Percentiles rank a stretch among this genome's conserved stretches.
phyloP scores from a whole-genome alignment of 2,329 filamentous ascomycete genomes.

The Gaeumannomyces sp. region DNA sequence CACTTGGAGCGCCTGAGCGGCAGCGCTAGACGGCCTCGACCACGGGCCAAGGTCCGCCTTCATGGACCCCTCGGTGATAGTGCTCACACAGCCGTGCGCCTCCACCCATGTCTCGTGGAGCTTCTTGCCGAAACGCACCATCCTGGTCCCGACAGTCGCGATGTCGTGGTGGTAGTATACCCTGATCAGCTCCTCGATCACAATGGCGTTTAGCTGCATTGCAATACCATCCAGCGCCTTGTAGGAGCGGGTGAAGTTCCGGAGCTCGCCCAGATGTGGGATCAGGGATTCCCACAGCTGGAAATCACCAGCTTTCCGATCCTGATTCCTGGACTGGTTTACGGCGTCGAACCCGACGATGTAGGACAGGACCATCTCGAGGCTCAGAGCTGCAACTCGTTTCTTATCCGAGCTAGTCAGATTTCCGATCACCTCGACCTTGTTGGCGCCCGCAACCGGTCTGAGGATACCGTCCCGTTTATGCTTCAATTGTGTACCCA shows the following conservation, averaged over 20 bases:
- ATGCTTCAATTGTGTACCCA: constrained; percentile 49
- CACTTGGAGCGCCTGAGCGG: constrained; percentile 30
- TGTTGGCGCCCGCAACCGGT: constrained; percentile 14
- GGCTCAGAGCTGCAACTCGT: constrained; percentile 35
- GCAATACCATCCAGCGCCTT: constrained; percentile 33
- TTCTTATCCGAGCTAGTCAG: constrained; percentile 29
- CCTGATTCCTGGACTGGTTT: constrained; percentile 37
- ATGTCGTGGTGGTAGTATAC: constrained; percentile 24
- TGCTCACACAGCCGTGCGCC: constrained; percentile 21
- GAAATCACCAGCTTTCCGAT: constrained; percentile 36
- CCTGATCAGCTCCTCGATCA: constrained; percentile 35
- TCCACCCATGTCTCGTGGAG: constrained; percentile 25
- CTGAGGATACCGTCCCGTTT: constrained; percentile 40
- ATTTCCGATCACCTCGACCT: constrained; percentile 18
- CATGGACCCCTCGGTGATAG: constrained; percentile 24
- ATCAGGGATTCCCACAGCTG: constrained; percentile 37
- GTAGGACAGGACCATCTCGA: constrained; percentile 47
- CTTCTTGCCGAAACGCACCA: constrained; percentile 18
- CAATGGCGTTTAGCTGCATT: constrained; percentile 37
- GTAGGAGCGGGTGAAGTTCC: constrained; percentile 29
- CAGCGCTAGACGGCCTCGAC: constrained; percentile 39
- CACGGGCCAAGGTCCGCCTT: constrained; percentile 32
- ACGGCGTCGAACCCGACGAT: constrained; percentile 47
- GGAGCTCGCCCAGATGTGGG: constrained; percentile 37
- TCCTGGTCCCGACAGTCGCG: constrained; percentile 23